Conservation (phyloP, 139 green algal genomes). For the Closterium sp. region DNA sequence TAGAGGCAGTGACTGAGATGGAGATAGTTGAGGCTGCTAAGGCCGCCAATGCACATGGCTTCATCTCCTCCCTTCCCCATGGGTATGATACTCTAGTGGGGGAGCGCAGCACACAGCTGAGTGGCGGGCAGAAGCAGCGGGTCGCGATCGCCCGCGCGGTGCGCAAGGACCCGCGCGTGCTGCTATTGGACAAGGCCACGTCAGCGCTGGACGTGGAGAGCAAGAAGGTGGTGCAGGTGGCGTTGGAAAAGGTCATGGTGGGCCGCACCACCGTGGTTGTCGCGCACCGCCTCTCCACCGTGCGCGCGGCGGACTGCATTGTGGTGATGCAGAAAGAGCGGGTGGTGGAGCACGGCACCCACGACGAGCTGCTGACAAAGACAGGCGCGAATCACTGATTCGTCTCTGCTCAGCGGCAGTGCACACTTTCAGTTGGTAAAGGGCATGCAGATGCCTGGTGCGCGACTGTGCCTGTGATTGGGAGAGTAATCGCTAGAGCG, state of each 20-base stretch:
- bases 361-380: conserved; percentile 65
- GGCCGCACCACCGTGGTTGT: conserved; percentile 80
- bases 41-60: conserved; percentile 75
- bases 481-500: no score
- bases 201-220: conserved; percentile 37
- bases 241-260: conserved; percentile 71
- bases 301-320: conserved; percentile 69
- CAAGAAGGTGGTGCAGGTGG: conserved; percentile 71
- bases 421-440: no score
- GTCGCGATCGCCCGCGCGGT: conserved; percentile 91
- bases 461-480: no score
- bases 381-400: background rate
- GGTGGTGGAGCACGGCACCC: conserved; percentile 77
- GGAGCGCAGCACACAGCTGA: conserved; percentile 75
- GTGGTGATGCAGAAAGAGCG: conserved; percentile 80
- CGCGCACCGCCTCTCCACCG: conserved; percentile 91
- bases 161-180: conserved; percentile 69
- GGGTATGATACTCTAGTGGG: conserved; percentile 83
- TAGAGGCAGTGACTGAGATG: conserved; percentile 34
- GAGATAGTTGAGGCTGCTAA: conserved; percentile 71
- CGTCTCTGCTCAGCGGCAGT: background rate
- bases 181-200: conserved; percentile 75
- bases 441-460: no score
- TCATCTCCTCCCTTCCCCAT: conserved; percentile 63
- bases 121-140: conserved; percentile 85